Evolutionary conservation across 306 rosid genomes (phyloP).

Genomic region (Lathyrus aphaca): DNA sequence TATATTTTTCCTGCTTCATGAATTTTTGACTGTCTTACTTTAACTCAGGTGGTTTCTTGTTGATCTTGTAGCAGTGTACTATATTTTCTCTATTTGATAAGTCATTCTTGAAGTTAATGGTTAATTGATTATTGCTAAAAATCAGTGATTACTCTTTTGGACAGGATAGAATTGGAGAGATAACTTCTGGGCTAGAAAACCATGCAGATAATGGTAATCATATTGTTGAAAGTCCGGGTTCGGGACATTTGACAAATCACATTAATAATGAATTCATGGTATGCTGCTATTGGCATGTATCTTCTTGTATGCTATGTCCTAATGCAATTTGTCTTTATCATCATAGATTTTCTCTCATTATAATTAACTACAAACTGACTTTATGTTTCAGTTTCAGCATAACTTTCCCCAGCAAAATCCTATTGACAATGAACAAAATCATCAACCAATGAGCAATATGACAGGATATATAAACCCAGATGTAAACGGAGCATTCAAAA

Average conservation of each 20-base stretch:
- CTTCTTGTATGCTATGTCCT: constrained; percentile 33
- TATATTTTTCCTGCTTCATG: constrained; percentile 23
- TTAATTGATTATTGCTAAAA: constrained; percentile 28
- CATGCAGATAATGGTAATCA: constrained; percentile 56
- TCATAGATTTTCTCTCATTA: constrained; percentile 14
- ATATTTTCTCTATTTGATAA: constrained; percentile 12
- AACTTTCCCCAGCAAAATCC: constrained; percentile 43
- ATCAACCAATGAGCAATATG: constrained; percentile 45
- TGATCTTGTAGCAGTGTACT: constrained; percentile 9
- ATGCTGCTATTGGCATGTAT: constrained; percentile 58
- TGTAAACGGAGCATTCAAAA: constrained; percentile 36
- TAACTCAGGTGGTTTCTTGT: constrained; percentile 24
- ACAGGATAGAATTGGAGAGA: constrained; percentile 81
- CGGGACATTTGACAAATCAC: constrained; percentile 50
- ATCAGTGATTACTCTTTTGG: constrained; percentile 27
- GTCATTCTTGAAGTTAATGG: constrained; percentile 8
- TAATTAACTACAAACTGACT: constrained; percentile 9
- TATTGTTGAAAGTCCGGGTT: constrained; percentile 55
- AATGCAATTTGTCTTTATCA: constrained; percentile 16
- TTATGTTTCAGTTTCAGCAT: constrained; percentile 54
- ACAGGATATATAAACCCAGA: constrained; percentile 48
- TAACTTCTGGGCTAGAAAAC: constrained; percentile 50
- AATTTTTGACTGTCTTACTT: constrained; percentile 25
- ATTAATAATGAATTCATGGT: constrained; percentile 61
- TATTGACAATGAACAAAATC: constrained; percentile 42